Evolutionary conservation across 768 basidiomycete genomes (phyloP), one percentile per base, ranked within the genome.

Genomic region (Trametes coccinea): DNA sequence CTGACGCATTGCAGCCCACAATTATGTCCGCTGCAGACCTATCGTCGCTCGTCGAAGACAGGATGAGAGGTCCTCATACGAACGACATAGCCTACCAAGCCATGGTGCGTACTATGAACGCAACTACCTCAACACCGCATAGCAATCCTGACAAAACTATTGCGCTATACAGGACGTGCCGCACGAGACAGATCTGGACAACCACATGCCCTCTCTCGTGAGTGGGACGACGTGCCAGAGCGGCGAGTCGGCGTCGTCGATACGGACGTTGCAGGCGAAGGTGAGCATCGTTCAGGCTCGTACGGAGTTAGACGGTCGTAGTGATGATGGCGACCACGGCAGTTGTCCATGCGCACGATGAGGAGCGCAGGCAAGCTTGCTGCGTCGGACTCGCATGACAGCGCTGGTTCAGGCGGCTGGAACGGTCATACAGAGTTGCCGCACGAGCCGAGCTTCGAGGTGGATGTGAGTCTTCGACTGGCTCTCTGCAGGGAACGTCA

Each of bases 371-470:
- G 30, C 0, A 11, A 29, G 1, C 13, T 57, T 2, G 37, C 30
- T 22, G 11, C 17, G n/a, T 56, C 50, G 27, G 3, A 31, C 14
- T 52, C 58, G 27, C 39, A 58, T 3, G 17, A n/a, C 0, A 53
- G 48, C 16, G 41, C 48, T 8, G 49, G 27, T 33, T 48, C 14
- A 31, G 41, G 17, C 9, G 48, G 39, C 45, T 31, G 52, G 47
- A 11, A 3, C 4, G 30, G 27, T 8, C 30, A 40, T 27, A 5
- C 13, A 13, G 5, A 55, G 4, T 5, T 43, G 9, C 49, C 44
- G 40, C 14, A 16, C 41, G 59, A 67, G 50, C 66, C 72, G 17
- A 81, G 76, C 65, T 81, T 80, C 57, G 75, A 80, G 46, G 74
- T 80, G 10, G 74, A 81, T 61, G 81, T 80, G 43, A 6, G 69